A percentile compares a stretch with the other conserved stretches of the same genome.
Evolutionary conservation across 441 rosid species (phyloP).

Genomic region (Pelargonium fulgidum): DNA sequence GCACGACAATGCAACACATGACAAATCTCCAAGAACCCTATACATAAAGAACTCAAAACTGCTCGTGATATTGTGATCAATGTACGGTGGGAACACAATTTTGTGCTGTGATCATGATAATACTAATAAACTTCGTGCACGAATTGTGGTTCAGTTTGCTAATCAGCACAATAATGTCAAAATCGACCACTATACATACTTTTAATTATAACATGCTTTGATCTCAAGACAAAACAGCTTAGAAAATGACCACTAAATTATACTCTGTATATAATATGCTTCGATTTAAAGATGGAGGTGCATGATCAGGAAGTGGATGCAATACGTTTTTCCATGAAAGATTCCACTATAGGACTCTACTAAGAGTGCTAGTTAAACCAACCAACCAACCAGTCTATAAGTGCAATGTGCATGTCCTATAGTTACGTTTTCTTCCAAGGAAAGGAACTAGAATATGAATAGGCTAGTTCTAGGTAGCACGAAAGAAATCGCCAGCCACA

Average conservation of each 20-base stretch:
- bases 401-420: slow-evolving; percentile 2
- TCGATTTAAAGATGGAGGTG: not conserved
- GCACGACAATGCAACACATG: not conserved
- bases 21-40: not conserved
- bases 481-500: not conserved
- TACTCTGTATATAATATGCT: not conserved
- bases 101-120: not conserved
- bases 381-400: not conserved
- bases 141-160: not conserved
- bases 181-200: too few relatives aligned
- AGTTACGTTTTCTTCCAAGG: not conserved
- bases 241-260: too few relatives aligned
- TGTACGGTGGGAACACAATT: not conserved
- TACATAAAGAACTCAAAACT: not conserved
- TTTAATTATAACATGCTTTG: too few relatives aligned
- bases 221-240: too few relatives aligned
- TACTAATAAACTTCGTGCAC: not conserved
- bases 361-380: not conserved
- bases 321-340: not conserved
- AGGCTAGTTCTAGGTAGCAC: not conserved
- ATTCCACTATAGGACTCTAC: not conserved
- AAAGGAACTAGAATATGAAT: not conserved
- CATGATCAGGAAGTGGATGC: not conserved
- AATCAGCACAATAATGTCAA: not conserved
- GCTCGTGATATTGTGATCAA: not conserved